phyloP scores from a whole-genome alignment of 345 rosid genomes.

The Kernera saxatilis region DNA sequence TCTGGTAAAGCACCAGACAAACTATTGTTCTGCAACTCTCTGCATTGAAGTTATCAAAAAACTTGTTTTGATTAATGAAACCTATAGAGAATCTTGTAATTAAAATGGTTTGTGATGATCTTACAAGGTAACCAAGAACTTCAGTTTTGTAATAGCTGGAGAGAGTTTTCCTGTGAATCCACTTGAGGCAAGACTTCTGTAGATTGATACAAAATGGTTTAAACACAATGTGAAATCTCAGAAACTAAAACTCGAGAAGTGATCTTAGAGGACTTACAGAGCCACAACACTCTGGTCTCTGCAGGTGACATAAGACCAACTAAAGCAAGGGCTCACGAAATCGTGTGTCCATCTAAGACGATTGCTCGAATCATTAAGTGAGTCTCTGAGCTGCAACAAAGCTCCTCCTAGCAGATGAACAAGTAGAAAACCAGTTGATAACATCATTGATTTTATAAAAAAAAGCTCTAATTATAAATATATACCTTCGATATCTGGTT shows the following conservation, averaged over 20 bases:
- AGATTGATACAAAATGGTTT: slow-evolving; percentile 5
- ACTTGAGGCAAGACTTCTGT: slow-evolving; percentile 61
- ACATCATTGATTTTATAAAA: background rate
- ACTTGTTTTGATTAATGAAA: background rate
- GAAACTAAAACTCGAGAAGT: background rate
- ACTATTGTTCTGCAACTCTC: slow-evolving; percentile 79
- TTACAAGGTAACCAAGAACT: slow-evolving; percentile 72
- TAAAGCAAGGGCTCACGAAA: slow-evolving; percentile 81
- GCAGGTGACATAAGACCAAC: slow-evolving; percentile 83
- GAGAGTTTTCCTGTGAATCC: slow-evolving; percentile 85
- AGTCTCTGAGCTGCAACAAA: slow-evolving; percentile 44
- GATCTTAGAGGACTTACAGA: slow-evolving; percentile 46
- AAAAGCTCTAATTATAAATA: background rate
- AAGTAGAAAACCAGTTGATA: background rate
- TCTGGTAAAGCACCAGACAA: slow-evolving; percentile 71
- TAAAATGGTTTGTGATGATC: slow-evolving; percentile 20
- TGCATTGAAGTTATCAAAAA: slow-evolving; percentile 37
- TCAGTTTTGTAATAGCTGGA: slow-evolving; percentile 57
- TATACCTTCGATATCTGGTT: slow-evolving; percentile 72
- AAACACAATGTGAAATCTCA: background rate
- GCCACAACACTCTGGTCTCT: slow-evolving; percentile 59
- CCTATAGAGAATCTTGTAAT: background rate
- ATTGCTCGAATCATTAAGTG: slow-evolving; percentile 51
- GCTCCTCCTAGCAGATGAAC: slow-evolving; percentile 53
- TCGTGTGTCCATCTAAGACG: slow-evolving; percentile 48